Evolutionary conservation across 176 grass and related monocot species (phyloP).

Genomic region (Pontederia crassipes): DNA sequence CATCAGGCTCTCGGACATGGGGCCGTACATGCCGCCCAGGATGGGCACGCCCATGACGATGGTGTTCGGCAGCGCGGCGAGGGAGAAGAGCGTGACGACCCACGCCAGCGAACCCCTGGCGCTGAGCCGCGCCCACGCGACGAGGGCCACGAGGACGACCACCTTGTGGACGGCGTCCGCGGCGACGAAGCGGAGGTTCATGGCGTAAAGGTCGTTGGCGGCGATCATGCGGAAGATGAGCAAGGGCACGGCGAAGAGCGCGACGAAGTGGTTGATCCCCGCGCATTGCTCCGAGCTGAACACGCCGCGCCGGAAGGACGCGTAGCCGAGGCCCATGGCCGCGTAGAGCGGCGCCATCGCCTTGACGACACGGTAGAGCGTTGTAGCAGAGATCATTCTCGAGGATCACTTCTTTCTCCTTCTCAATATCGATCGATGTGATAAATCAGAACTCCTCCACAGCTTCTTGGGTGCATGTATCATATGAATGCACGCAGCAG

Average conservation of each 20-base stretch:
- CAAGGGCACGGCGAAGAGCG: conserved; percentile 49
- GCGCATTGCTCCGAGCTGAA: conserved; percentile 60
- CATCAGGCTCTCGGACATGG: conserved; percentile 35
- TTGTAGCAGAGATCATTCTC: conserved; percentile 15
- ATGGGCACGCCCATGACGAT: conserved; percentile 84
- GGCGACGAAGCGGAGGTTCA: conserved; percentile 51
- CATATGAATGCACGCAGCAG: too few relatives aligned
- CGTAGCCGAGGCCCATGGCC: conserved; percentile 33
- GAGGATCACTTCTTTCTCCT: too few relatives aligned
- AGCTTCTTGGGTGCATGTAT: too few relatives aligned
- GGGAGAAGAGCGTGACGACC: conserved; percentile 45
- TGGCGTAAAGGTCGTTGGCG: conserved; percentile 56
- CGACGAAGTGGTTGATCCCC: conserved; percentile 82
- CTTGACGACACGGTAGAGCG: conserved; percentile 33
- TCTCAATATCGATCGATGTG: too few relatives aligned
- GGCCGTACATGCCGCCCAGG: conserved; percentile 66
- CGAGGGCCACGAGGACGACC: conserved; percentile 40
- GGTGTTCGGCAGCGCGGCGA: conserved; percentile 75
- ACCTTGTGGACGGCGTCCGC: conserved; percentile 70
- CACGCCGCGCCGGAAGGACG: conserved; percentile 51
- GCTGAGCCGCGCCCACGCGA: conserved; percentile 37
- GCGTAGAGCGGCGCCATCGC: conserved; percentile 46
- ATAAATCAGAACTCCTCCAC: too few relatives aligned
- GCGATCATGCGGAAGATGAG: conserved; percentile 72
- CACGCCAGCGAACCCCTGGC: conserved; percentile 32